Evolutionary conservation across 2,329 filamentous ascomycete species (phyloP).

Genomic region (Cytospora piceae): DNA sequence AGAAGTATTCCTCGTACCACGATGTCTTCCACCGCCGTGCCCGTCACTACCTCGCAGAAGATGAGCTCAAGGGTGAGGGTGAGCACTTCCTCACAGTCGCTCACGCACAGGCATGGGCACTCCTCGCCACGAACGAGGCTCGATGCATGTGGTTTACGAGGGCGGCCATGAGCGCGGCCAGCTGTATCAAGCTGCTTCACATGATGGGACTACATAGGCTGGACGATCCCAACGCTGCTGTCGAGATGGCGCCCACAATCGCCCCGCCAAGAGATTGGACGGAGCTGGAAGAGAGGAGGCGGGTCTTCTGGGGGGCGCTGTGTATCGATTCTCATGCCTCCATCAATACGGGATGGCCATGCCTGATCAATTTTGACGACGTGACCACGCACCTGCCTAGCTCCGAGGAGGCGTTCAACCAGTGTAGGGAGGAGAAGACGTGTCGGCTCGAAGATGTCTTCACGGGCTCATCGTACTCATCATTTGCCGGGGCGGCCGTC

Average conservation of each 20-base stretch:
- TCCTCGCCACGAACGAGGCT: constrained; percentile 80
- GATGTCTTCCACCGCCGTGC: constrained; percentile 81
- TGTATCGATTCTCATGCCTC: constrained; percentile 83
- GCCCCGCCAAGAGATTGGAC: constrained; percentile 77
- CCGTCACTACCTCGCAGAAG: constrained; percentile 79
- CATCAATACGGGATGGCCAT: constrained; percentile 89
- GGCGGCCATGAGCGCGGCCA: constrained; percentile 79
- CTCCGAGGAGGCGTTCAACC: constrained; percentile 75
- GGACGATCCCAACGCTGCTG: constrained; percentile 66
- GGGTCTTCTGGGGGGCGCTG: constrained; percentile 86
- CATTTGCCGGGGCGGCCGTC: constrained; percentile 73
- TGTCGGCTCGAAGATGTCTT: constrained; percentile 68
- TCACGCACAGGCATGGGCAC: constrained; percentile 79
- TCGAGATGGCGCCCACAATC: constrained; percentile 68
- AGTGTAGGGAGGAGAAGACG: constrained; percentile 65
- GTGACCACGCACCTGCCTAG: constrained; percentile 79
- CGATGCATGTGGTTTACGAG: constrained; percentile 83
- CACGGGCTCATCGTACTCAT: constrained; percentile 64
- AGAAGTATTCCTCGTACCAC: constrained; percentile 73
- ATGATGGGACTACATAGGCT: constrained; percentile 86
- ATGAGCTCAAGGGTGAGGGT: constrained; percentile 85
- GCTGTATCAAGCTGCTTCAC: constrained; percentile 69
- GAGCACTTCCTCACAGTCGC: constrained; percentile 79
- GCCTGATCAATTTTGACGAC: constrained; percentile 75
- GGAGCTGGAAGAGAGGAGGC: constrained; percentile 74